phyloP scores from a whole-genome alignment of 768 basidiomycete genomes.

The Chlorophyllum brunneum region DNA sequence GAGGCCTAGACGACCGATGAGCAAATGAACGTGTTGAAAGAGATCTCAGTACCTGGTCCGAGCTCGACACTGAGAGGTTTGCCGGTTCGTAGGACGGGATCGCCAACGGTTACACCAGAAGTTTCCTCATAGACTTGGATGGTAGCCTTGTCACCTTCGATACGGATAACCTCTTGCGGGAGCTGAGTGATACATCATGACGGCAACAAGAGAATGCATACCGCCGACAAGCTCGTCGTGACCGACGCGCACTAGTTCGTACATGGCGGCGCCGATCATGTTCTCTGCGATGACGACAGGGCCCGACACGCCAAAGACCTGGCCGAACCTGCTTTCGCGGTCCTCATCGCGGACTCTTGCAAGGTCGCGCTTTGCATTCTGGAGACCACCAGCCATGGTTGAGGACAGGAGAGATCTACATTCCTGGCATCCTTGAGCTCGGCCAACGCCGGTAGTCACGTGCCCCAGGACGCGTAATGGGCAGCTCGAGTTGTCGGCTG shows the following conservation, averaged over 20 bases:
- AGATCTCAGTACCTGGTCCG: slow-evolving; percentile 69
- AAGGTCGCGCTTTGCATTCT: slow-evolving; percentile 85
- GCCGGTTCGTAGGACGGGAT: slow-evolving; percentile 95
- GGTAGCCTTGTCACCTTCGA: slow-evolving; percentile 96
- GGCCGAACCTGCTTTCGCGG: slow-evolving; percentile 79
- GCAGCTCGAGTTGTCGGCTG: slow-evolving; percentile 12
- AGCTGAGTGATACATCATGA: slow-evolving; percentile 3
- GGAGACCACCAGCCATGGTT: slow-evolving; percentile 87
- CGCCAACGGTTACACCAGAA: slow-evolving; percentile 97
- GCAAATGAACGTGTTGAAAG: not conserved
- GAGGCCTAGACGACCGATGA: slow-evolving; percentile 52
- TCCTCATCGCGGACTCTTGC: slow-evolving; percentile 90
- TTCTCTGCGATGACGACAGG: slow-evolving; percentile 97
- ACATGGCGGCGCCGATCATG: slow-evolving; percentile 96
- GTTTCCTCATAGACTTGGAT: slow-evolving; percentile 99
- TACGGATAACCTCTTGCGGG: slow-evolving; percentile 90
- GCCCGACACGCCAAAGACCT: slow-evolving; percentile 94
- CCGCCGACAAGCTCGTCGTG: slow-evolving; percentile 98
- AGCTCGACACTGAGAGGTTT: slow-evolving; percentile 98
- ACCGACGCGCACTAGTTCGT: slow-evolving; percentile 96
- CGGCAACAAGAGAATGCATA: slow-evolving; percentile 29
- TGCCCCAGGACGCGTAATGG: slow-evolving; percentile 31
- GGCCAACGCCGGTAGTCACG: slow-evolving; percentile 17
- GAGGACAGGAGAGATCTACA: not conserved
- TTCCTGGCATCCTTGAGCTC: not conserved